Conservation (phyloP, 2,329 filamentous ascomycete species). For the Lasiodiplodia sp. region DNA sequence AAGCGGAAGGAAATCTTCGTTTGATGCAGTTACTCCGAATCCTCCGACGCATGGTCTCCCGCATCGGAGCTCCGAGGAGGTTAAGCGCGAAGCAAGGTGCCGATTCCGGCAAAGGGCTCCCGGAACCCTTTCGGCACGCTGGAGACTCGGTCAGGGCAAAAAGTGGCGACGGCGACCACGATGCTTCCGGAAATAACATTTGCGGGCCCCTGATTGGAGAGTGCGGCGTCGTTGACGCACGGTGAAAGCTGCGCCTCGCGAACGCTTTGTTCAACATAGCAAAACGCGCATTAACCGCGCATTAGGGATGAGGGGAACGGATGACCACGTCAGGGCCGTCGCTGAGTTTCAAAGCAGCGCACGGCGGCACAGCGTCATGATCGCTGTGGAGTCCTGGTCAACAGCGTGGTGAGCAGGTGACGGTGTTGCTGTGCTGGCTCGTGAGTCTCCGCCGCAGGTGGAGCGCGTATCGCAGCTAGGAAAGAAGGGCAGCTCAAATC, state of each 20-base stretch:
- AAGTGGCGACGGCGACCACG: background rate
- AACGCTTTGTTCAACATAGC: background rate
- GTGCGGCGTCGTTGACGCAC: background rate
- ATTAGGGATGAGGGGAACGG: slow-evolving; percentile 2
- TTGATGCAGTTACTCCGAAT: background rate
- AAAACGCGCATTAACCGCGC: background rate
- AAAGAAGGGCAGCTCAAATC: background rate
- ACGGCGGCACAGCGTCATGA: background rate
- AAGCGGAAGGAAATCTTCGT: background rate
- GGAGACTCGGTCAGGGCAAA: background rate
- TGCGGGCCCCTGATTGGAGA: background rate
- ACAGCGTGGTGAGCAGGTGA: background rate
- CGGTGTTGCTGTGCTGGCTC: slow-evolving; percentile 19
- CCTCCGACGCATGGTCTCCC: background rate
- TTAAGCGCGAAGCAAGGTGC: background rate
- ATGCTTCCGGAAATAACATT: background rate
- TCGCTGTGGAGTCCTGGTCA: background rate
- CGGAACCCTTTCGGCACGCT: background rate
- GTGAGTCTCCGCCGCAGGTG: slow-evolving; percentile 16
- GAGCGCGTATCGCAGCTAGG: background rate
- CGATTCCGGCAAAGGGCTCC: slow-evolving; percentile 9
- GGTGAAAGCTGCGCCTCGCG: slow-evolving; percentile 14
- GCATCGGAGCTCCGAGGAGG: background rate
- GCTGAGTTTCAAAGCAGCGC: slow-evolving; percentile 18
- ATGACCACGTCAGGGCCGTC: slow-evolving; percentile 4